Evolutionary conservation across 768 basidiomycete species (phyloP).

Genomic region (Lentinula boryana): DNA sequence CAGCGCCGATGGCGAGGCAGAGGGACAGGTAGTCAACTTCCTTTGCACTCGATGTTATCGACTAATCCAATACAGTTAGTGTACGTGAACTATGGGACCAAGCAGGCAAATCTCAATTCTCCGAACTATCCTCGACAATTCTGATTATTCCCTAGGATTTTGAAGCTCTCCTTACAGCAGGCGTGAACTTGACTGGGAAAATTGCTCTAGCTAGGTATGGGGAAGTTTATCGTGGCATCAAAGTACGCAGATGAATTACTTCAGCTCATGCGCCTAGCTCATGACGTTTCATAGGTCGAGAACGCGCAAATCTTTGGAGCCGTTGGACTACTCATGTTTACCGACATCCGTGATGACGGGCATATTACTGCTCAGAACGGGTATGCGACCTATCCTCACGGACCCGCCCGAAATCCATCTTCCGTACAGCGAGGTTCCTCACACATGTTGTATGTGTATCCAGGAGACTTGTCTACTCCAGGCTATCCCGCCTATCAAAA

Average conservation of each 20-base stretch:
- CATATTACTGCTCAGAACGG: constrained; percentile 50
- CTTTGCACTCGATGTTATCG: background rate
- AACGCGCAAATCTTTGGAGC: constrained; percentile 46
- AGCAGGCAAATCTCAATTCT: constrained; percentile 30
- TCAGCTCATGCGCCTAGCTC: too few relatives aligned
- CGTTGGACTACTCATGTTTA: constrained; percentile 50
- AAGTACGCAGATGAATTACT: constrained; percentile 14
- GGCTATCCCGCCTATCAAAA: constrained; percentile 84
- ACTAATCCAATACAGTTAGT: constrained; percentile 31
- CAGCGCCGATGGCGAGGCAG: constrained; percentile 68
- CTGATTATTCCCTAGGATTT: constrained; percentile 27
- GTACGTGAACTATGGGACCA: constrained; percentile 76
- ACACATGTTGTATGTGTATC: constrained; percentile 59
- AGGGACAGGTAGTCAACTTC: constrained; percentile 38
- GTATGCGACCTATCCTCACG: constrained; percentile 64
- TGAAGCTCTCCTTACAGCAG: constrained; percentile 26
- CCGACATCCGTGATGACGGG: constrained; percentile 60
- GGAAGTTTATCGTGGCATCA: constrained; percentile 1
- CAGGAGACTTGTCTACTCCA: constrained; percentile 83
- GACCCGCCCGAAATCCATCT: constrained; percentile 82
- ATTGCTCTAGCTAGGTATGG: constrained; percentile 34
- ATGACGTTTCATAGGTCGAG: constrained; percentile 14
- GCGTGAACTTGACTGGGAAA: constrained; percentile 45
- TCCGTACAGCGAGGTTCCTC: constrained; percentile 86
- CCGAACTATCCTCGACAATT: background rate